phyloP scores from a whole-genome alignment of 164 flowering plant species.

The Umbilicus rupestris region DNA sequence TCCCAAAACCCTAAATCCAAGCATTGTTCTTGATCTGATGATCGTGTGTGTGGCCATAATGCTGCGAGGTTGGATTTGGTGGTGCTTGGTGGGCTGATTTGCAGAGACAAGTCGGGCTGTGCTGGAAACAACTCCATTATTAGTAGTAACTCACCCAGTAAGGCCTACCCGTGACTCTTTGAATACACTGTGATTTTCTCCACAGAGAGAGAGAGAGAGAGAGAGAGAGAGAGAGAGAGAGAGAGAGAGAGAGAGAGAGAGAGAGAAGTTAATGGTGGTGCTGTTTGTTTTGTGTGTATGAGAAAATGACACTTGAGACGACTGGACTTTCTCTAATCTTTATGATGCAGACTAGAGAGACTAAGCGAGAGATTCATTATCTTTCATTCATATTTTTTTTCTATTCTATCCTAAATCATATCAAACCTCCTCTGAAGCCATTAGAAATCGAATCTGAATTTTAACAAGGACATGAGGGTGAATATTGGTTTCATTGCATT shows the following conservation, averaged over 20 bases:
- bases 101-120: constrained; percentile 86
- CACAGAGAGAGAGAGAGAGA: too few relatives aligned
- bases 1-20: constrained; percentile 74
- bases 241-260: constrained; percentile 9
- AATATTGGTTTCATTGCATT: neutral
- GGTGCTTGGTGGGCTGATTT: constrained; percentile 80
- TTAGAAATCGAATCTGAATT: neutral
- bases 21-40: constrained; percentile 22
- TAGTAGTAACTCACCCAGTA: neutral
- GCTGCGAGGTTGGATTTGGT: constrained; percentile 29
- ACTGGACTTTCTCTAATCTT: constrained; percentile 52
- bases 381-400: too few relatives aligned
- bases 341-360: constrained; percentile 22
- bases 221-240: too few relatives aligned
- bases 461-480: neutral
- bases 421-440: too few relatives aligned
- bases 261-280: constrained; percentile 34
- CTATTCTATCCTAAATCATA: too few relatives aligned
- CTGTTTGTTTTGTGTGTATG: constrained; percentile 61
- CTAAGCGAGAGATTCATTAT: neutral
- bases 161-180: constrained; percentile 3
- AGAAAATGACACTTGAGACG: constrained; percentile 80
- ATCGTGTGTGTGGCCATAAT: constrained; percentile 31
- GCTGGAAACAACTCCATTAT: constrained; percentile 89
- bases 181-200: too few relatives aligned